Conservation (phyloP, 495 filamentous ascomycete species). For the Penicillium riverlandense region DNA sequence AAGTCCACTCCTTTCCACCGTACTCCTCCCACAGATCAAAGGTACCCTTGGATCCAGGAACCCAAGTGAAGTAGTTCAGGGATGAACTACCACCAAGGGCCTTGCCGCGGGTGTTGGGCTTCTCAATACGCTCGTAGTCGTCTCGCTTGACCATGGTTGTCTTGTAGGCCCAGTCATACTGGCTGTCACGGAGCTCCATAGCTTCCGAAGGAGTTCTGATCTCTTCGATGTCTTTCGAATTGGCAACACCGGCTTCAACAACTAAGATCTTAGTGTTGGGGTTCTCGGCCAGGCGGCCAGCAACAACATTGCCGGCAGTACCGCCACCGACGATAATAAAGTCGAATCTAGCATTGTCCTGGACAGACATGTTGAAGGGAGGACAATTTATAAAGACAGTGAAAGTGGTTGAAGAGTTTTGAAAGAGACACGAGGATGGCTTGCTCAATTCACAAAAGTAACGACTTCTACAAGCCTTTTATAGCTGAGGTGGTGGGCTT, state of each 20-base stretch:
- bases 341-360: slow-evolving; percentile 8
- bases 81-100: slow-evolving; percentile 45
- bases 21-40: slow-evolving; percentile 53
- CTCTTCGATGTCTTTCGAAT: slow-evolving; percentile 29
- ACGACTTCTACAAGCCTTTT: no score
- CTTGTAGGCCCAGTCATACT: slow-evolving; percentile 58
- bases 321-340: slow-evolving; percentile 46
- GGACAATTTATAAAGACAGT: no score
- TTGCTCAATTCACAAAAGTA: no score
- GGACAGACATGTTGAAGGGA: not conserved
- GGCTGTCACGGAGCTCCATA: slow-evolving; percentile 34
- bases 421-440: no score
- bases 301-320: slow-evolving; percentile 51
- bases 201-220: slow-evolving; percentile 40
- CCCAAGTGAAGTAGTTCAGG: slow-evolving; percentile 53
- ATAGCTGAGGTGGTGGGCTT: no score
- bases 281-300: slow-evolving; percentile 51
- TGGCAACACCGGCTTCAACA: slow-evolving; percentile 43
- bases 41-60: slow-evolving; percentile 44
- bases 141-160: slow-evolving; percentile 54
- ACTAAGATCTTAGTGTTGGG: slow-evolving; percentile 44
- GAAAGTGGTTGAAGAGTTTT: no score
- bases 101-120: slow-evolving; percentile 52
- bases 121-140: slow-evolving; percentile 56
- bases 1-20: slow-evolving; percentile 51